Evolutionary conservation across 169 alveolate species (phyloP).

Genomic region (Eimeria nieschulzi): DNA sequence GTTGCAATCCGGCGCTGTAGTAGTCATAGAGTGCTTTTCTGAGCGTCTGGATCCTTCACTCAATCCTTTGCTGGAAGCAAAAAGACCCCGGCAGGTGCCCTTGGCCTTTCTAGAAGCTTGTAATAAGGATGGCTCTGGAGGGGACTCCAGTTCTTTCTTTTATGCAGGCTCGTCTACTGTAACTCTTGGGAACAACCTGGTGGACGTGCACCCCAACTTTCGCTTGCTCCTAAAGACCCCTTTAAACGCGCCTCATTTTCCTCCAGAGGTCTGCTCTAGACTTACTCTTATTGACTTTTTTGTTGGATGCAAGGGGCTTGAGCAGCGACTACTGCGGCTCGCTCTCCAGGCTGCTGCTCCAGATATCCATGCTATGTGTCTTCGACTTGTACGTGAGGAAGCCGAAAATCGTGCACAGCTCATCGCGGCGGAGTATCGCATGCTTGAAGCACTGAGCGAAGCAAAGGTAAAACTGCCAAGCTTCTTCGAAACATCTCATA

Average conservation of each 20-base stretch:
- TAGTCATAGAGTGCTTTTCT: constrained; percentile 95
- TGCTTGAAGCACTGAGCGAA: constrained; percentile 88
- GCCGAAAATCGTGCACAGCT: constrained; percentile 74
- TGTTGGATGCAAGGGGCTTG: constrained; percentile 94
- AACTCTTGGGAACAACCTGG: constrained; percentile 83
- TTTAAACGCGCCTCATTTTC: constrained; percentile 89
- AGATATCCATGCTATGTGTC: constrained; percentile 77
- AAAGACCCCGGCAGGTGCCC: constrained; percentile 82
- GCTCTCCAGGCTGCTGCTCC: constrained; percentile 65
- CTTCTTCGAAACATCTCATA: too few relatives aligned
- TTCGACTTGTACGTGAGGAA: constrained; percentile 87
- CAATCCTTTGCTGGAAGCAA: constrained; percentile 92
- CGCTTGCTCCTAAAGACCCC: constrained; percentile 60
- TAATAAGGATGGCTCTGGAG: constrained; percentile 73
- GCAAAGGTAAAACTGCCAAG: constrained; percentile 77
- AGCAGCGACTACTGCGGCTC: constrained; percentile 93
- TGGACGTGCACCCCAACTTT: constrained; percentile 80
- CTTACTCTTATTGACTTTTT: constrained; percentile 95
- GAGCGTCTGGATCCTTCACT: constrained; percentile 95
- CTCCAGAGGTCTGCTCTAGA: constrained; percentile 97
- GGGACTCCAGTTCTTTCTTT: constrained; percentile 91
- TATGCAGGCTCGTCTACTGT: constrained; percentile 94
- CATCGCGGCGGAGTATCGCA: constrained; percentile 90
- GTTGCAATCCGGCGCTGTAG: constrained; percentile 76
- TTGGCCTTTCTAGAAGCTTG: constrained; percentile 77